Conservation (phyloP, 73 alveolate species). For the Paramecium pentaurelia region DNA sequence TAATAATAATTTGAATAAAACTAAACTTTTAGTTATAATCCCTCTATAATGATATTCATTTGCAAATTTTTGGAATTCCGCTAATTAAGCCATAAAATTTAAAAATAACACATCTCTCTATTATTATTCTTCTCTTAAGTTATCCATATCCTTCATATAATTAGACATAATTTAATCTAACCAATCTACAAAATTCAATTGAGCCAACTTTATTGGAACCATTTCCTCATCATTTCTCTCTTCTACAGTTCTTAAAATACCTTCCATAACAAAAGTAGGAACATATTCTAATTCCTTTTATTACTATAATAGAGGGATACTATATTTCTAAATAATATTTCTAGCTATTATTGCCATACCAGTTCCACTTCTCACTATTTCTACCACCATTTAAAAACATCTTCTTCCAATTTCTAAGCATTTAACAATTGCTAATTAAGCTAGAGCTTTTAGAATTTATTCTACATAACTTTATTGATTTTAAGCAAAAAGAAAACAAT, state of each 20-base stretch:
- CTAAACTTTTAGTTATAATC: not conserved
- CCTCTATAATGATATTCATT: not conserved
- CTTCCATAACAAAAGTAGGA: constrained; percentile 50
- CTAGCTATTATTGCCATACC: constrained; percentile 13
- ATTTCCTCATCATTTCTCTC: constrained; percentile 11
- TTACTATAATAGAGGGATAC: not conserved
- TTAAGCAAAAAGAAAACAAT: constrained; percentile 25
- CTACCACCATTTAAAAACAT: constrained; percentile 34
- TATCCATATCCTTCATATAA: not conserved
- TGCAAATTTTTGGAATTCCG: not conserved
- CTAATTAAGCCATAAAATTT: not conserved
- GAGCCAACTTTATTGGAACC: not conserved
- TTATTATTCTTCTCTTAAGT: constrained; percentile 7
- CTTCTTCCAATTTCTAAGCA: not conserved
- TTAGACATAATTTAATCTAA: not conserved
- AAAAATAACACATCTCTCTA: constrained; percentile 25
- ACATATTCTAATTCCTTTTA: not conserved
- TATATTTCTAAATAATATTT: not conserved
- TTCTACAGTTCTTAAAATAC: constrained; percentile 22
- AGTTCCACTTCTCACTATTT: constrained; percentile 19
- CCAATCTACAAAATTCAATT: not conserved
- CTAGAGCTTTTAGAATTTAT: not conserved
- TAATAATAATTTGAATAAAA: not conserved
- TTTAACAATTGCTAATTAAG: constrained; percentile 26
- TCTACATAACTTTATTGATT: not conserved